Base-by-base conservation (phyloP, 352 stramenopile species). In the Aphanomyces invadans region DNA sequence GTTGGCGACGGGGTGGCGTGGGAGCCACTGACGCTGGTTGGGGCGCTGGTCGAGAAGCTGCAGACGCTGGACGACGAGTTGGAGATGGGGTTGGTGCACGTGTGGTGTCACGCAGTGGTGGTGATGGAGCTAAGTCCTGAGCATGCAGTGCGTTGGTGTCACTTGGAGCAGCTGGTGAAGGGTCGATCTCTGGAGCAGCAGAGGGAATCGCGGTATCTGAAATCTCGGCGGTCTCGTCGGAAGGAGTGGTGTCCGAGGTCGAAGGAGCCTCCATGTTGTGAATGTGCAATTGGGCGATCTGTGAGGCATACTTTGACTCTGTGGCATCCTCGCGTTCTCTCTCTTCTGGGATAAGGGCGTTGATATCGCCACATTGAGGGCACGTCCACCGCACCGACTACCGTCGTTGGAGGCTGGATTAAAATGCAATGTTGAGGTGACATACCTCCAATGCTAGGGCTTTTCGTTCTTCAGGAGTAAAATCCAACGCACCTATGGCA, bases 241-340 rank as follows among this genome's bases (percentile, higher is more conserved):
- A n/a, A 28, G 46, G 46, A 28, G 46, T 54, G n/a, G 39, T 48
- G 31, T 48, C 46, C 15, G 36, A 28, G 7, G 29, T 28, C 17
- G 53, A 25, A 26, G 49, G 9, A 21, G 49, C 26, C 61, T 92
- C 83, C 25, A 90, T 54, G 60, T 75, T 87, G 73, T 92, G 84
- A 54, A 92, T 79, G 62, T 92, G 84, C 15, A 92, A 64, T 65
- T 92, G 80, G 11, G 81, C 81, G 70, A 92, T 92, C 61, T 92
- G 84, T 10, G 79, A 78, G 0, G 80, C 79, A 69, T 90, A 92
- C 66, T 90, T 90, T 39, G 78, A 87, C 1, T 79, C 75, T 12
- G 73, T 69, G n/a, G 48, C 56, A 2, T 51, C 55, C 4, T 73
- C 59, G 2, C n/a, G 32, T 12, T 45, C 29, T 28, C 71, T 73